Evolutionary conservation across 1,139 yeast species (phyloP).

Genomic region (Pichia sp.): DNA sequence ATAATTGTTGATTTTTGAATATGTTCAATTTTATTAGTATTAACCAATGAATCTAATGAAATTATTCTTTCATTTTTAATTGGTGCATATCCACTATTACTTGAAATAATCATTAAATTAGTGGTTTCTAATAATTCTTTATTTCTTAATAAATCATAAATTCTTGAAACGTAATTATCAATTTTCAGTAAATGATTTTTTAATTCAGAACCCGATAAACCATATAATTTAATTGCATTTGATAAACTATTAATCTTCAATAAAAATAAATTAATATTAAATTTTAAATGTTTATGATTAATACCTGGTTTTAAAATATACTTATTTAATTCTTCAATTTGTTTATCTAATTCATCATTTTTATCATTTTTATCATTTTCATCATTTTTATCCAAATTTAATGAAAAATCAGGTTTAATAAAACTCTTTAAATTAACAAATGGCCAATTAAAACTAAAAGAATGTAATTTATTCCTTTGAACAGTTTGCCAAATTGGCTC

Average conservation of each 20-base stretch:
- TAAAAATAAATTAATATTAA: conserved; percentile 59
- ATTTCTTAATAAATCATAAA: conserved; percentile 41
- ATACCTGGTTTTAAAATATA: conserved; percentile 57
- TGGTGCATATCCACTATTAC: conserved; percentile 86
- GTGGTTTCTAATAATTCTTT: conserved; percentile 60
- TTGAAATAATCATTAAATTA: conserved; percentile 74
- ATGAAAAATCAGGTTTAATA: conserved; percentile 36
- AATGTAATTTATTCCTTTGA: conserved; percentile 49
- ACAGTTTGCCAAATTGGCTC: conserved; percentile 88
- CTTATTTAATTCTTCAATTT: conserved; percentile 48
- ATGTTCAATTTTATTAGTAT: conserved; percentile 47
- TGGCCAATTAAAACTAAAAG: conserved; percentile 97
- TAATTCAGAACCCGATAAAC: conserved; percentile 56
- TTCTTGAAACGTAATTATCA: conserved; percentile 52
- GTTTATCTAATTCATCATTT: conserved; percentile 51
- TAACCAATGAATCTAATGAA: conserved; percentile 63
- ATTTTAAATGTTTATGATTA: neutral
- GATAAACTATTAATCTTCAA: conserved; percentile 80
- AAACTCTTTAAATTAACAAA: conserved; percentile 47
- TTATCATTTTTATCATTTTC: conserved; percentile 54
- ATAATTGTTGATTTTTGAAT: conserved; percentile 87
- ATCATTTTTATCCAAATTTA: too few species aligned
- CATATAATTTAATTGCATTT: conserved; percentile 64
- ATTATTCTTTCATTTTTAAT: conserved; percentile 61
- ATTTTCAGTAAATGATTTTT: conserved; percentile 52